These are phyloP conservation scores for Microbotryum lychnidis-dioicae DNA, from an alignment of 1,284 basidiomycete genomes.

Conservation along the genomic window DNA sequence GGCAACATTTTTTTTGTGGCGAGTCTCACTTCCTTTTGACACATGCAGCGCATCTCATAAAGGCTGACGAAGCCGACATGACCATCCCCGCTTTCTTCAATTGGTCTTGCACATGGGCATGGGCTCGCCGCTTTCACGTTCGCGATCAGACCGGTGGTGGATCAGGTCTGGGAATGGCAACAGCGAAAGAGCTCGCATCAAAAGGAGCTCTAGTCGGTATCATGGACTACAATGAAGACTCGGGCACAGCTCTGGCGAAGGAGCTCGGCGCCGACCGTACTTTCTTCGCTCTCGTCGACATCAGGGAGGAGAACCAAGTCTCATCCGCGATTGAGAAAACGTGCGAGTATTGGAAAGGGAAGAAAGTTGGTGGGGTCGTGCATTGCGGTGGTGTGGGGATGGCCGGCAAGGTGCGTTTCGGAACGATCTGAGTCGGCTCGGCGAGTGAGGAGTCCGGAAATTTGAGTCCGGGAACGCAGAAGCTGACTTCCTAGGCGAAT, in stretches of 20 bases:
- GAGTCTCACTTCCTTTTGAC: no score
- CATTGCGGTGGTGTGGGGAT: conserved; percentile 40
- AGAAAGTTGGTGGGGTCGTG: conserved; percentile 38
- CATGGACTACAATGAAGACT: conserved; percentile 33
- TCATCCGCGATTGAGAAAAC: conserved; percentile 22
- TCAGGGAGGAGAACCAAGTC: conserved; percentile 16
- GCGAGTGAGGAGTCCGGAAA: no score
- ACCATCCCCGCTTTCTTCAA: no score
- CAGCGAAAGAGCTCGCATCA: conserved; percentile 26
- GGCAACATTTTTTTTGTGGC: conserved; percentile 23
- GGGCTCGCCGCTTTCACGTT: neutral
- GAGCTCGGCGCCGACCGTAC: conserved; percentile 5
- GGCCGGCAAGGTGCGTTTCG: conserved; percentile 36
- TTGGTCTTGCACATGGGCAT: no score
- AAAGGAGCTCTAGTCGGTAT: conserved; percentile 35
- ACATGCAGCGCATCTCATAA: no score
- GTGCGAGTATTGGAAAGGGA: conserved; percentile 31
- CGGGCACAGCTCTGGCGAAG: conserved; percentile 20
- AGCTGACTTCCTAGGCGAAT: neutral
- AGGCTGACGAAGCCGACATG: no score
- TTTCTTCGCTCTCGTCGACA: conserved; percentile 19
- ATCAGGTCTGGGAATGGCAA: conserved; percentile 38
- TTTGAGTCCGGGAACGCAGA: neutral
- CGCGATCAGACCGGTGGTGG: conserved; percentile 32
- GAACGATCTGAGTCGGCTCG: neutral